phyloP scores from a whole-genome alignment of 2,329 filamentous ascomycete genomes.

The Nothophoma quercina region DNA sequence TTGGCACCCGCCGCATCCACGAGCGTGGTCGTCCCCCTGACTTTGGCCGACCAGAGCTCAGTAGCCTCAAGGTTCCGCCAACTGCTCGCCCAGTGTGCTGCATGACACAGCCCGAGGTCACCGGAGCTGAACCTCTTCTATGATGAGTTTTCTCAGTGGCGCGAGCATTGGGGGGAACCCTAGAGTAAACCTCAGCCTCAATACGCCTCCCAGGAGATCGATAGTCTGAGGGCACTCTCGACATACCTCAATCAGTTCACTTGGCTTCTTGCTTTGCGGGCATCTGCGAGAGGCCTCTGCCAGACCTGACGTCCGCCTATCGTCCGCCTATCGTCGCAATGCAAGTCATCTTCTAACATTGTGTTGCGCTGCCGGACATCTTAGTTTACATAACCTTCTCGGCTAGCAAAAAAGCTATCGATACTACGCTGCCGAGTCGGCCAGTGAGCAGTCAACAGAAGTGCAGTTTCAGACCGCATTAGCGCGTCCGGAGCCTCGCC shows the following conservation, averaged over 20 bases:
- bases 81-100: constrained; percentile 11
- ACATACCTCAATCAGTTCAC: not conserved
- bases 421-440: not conserved
- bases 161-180: no score
- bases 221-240: not conserved
- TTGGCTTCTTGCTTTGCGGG: not conserved
- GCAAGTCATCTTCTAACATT: constrained; percentile 1
- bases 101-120: not conserved
- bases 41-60: constrained; percentile 3
- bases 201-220: not conserved
- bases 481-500: constrained; percentile 1
- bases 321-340: not conserved
- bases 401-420: constrained; percentile 7
- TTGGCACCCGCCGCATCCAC: constrained; percentile 2
- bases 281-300: not conserved
- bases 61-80: constrained; percentile 9
- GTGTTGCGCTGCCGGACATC: not conserved
- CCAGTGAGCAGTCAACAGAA: constrained; percentile 1
- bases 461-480: constrained; percentile 9
- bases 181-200: not conserved
- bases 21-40: constrained; percentile 7
- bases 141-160: not conserved
- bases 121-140: not conserved
- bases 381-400: not conserved
- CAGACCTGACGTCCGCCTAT: not conserved